Percentiles rank a stretch among this genome's conserved stretches.
Evolutionary conservation across 1,139 yeast species (phyloP).

Genomic region (Yamadazyma sp.): DNA sequence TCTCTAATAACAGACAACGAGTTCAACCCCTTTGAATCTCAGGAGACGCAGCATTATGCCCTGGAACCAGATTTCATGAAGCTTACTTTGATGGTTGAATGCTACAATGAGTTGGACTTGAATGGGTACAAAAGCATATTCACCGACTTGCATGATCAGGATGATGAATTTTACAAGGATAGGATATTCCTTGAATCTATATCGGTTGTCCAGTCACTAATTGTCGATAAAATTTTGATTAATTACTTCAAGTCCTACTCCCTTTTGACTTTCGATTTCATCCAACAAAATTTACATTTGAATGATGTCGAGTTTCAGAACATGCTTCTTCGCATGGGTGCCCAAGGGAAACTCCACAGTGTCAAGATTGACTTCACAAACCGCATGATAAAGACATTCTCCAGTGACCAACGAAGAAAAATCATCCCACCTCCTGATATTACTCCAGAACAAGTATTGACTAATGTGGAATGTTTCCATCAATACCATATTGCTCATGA

Average conservation of each 20-base stretch:
- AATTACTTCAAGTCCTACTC: conserved; percentile 31
- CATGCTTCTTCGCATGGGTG: conserved; percentile 39
- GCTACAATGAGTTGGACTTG: conserved; percentile 33
- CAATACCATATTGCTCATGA: conserved; percentile 12
- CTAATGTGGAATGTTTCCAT: conserved; percentile 26
- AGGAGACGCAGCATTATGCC: conserved; percentile 52
- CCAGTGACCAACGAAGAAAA: conserved; percentile 10
- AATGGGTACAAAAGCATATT: conserved; percentile 15
- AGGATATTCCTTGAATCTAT: conserved; percentile 31
- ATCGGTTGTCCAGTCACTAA: conserved; percentile 28
- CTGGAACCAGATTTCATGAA: conserved; percentile 34
- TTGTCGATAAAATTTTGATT: conserved; percentile 30
- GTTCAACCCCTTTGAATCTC: conserved; percentile 66
- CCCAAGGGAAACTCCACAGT: conserved; percentile 42
- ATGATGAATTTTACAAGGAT: conserved; percentile 25
- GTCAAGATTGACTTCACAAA: conserved; percentile 48
- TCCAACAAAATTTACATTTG: conserved; percentile 23
- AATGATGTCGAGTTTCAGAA: conserved; percentile 34
- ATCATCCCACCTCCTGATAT: conserved; percentile 17
- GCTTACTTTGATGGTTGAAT: conserved; percentile 29
- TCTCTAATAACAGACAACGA: conserved; percentile 63
- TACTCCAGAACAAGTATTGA: conserved; percentile 20
- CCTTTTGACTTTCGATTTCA: conserved; percentile 25
- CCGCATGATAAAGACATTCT: conserved; percentile 19
- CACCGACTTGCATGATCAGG: conserved; percentile 10